phyloP scores from a whole-genome alignment of 169 alveolate genomes.

The Plasmodium coatneyi region DNA sequence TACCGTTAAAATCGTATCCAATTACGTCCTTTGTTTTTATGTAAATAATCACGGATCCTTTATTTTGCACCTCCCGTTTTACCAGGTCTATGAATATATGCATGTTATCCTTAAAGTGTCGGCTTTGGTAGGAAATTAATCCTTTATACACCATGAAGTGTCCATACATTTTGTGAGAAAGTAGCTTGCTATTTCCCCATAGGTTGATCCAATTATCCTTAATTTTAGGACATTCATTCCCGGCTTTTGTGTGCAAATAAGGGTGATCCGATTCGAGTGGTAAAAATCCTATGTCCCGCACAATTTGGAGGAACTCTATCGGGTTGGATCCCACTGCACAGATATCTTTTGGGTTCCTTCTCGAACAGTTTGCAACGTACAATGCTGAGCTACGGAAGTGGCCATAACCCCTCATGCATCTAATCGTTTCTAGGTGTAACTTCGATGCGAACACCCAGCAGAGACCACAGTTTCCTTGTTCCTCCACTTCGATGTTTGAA shows the following conservation, averaged over 20 bases:
- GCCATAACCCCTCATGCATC: conserved; percentile 73
- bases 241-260: not conserved
- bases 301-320: conserved; percentile 32
- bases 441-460: conserved; percentile 75
- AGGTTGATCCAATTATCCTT: conserved; percentile 6
- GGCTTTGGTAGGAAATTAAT: conserved; percentile 7
- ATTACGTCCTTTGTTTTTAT: conserved; percentile 69
- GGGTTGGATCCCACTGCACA: conserved; percentile 33
- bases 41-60: conserved; percentile 76
- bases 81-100: conserved; percentile 42
- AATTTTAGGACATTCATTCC: not conserved
- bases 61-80: conserved; percentile 69
- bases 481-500: conserved; percentile 43
- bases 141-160: not conserved
- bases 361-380: conserved; percentile 47
- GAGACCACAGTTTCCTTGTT: conserved; percentile 58
- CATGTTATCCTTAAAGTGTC: not conserved
- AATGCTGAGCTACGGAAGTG: conserved; percentile 53
- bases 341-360: not conserved
- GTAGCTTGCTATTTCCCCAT: conserved; percentile 34
- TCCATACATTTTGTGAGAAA: not conserved
- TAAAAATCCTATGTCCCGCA: not conserved
- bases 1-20: conserved; percentile 75
- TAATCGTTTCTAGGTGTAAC: conserved; percentile 70
- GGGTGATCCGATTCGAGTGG: conserved; percentile 62